These are phyloP conservation scores for Saccharomycopsis olivae DNA, from an alignment of 805 yeast genomes.

Conservation along the genomic window DNA sequence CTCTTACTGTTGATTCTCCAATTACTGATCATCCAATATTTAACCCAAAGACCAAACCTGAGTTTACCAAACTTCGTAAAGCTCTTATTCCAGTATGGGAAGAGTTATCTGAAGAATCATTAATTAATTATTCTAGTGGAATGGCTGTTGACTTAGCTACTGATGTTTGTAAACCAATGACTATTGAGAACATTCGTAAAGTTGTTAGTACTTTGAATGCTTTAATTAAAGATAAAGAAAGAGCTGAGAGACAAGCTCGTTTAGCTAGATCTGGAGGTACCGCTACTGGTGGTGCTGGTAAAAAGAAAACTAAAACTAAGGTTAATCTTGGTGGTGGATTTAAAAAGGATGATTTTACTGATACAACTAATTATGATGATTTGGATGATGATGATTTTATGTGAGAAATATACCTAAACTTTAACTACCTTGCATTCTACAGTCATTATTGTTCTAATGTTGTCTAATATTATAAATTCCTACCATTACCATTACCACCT, in stretches of 20 bases:
- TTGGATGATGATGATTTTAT: conserved; percentile 75
- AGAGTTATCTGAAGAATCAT: conserved; percentile 48
- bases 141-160: conserved; percentile 80
- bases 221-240: conserved; percentile 72
- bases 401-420: too few species aligned
- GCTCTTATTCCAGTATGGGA: conserved; percentile 53
- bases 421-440: too few species aligned
- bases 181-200: conserved; percentile 75
- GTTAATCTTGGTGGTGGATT: conserved; percentile 53
- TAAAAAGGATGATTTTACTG: conserved; percentile 59
- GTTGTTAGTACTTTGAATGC: conserved; percentile 79
- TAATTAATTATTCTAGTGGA: conserved; percentile 57
- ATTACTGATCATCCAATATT: conserved; percentile 71
- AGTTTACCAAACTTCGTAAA: conserved; percentile 68
- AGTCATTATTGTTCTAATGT: too few species aligned
- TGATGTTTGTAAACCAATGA: conserved; percentile 73
- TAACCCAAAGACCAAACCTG: conserved; percentile 70
- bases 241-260: conserved; percentile 82
- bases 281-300: conserved; percentile 86
- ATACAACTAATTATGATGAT: conserved; percentile 37
- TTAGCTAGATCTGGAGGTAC: conserved; percentile 76
- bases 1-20: conserved; percentile 51
- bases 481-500: too few species aligned
- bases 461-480: too few species aligned
- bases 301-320: conserved; percentile 75